phyloP scores from a whole-genome alignment of 345 rosid genomes.

The Camelina laxa region DNA sequence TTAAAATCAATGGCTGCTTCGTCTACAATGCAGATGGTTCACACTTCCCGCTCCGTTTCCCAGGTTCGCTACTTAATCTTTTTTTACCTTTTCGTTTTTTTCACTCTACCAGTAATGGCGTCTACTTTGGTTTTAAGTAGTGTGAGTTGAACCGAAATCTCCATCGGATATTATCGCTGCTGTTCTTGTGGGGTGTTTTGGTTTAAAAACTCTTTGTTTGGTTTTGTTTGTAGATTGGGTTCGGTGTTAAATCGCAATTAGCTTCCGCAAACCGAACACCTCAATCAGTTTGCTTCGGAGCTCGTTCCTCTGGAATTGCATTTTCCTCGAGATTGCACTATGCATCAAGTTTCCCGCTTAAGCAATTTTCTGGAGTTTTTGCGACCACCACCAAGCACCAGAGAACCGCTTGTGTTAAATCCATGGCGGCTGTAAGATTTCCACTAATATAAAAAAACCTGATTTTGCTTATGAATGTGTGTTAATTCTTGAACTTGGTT shows the following conservation, averaged over 20 bases:
- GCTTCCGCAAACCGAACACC: constrained; percentile 32
- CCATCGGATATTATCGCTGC: background rate
- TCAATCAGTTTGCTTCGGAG: constrained; percentile 38
- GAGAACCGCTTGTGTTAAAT: constrained; percentile 54
- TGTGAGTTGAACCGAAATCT: background rate
- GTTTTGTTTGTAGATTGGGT: constrained; percentile 43
- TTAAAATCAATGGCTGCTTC: constrained; percentile 57
- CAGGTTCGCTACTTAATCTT: constrained; percentile 49
- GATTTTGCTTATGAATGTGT: background rate
- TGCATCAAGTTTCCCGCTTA: constrained; percentile 48
- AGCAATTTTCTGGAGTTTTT: constrained; percentile 49
- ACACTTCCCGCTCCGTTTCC: constrained; percentile 47
- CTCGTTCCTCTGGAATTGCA: constrained; percentile 44
- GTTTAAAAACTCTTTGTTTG: constrained; percentile 5
- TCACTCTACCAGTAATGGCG: background rate
- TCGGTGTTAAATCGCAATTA: constrained; percentile 42
- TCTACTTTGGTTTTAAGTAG: background rate
- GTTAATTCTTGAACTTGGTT: constrained; percentile 26
- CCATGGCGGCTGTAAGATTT: constrained; percentile 59
- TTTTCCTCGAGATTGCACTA: constrained; percentile 58
- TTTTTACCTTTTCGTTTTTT: background rate
- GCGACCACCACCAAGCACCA: constrained; percentile 38
- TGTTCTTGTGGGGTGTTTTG: background rate
- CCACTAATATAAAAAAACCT: background rate
- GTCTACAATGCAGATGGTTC: constrained; percentile 57